A percentile compares a stretch with the other conserved stretches of the same genome.
Evolutionary conservation across 2,329 filamentous ascomycete genomes (phyloP).

Genomic region (Fusarium xylarioides): DNA sequence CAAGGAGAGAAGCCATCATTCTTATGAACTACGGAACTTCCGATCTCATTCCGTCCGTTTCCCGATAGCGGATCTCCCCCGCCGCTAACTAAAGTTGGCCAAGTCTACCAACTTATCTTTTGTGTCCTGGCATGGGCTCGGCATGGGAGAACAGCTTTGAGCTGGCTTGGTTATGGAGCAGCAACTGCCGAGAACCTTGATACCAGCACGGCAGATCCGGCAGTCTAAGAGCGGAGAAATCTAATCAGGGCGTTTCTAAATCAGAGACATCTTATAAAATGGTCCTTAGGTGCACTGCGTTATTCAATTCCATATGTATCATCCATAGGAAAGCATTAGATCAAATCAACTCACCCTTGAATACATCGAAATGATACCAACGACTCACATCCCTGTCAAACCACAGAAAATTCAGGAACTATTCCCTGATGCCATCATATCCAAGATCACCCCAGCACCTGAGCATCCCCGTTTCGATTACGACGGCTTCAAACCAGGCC

Average conservation of each 20-base stretch:
- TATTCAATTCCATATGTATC: neutral
- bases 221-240: neutral
- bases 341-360: fast-evolving
- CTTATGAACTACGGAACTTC: neutral
- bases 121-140: neutral
- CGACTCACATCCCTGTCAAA: neutral
- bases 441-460: neutral
- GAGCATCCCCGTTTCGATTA: neutral
- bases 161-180: neutral
- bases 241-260: fast-evolving
- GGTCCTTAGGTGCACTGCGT: fast-evolving
- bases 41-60: neutral
- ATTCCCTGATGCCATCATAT: neutral
- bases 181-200: neutral
- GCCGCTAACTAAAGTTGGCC: neutral
- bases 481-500: neutral
- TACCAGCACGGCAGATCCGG: neutral
- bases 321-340: fast-evolving
- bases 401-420: neutral
- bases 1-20: neutral
- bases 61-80: neutral
- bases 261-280: neutral
- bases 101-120: neutral
- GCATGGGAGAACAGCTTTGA: neutral
- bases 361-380: neutral